A percentile compares a stretch with the other conserved stretches of the same genome.
These are phyloP conservation scores for Aspergillus fructus DNA, from an alignment of 2,329 filamentous ascomycete genomes.

Conservation along the genomic window DNA sequence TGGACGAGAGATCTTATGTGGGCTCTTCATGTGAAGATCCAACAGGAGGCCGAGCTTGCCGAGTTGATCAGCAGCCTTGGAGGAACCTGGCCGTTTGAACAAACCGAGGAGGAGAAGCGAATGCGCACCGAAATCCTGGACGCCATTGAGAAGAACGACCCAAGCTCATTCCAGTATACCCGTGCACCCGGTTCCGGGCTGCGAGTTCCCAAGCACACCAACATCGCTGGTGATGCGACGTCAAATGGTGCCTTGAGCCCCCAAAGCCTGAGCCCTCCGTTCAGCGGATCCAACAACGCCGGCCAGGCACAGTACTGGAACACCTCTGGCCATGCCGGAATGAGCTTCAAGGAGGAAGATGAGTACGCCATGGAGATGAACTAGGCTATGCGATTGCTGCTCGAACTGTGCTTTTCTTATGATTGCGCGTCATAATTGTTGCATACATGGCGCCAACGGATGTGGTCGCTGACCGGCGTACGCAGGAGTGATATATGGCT, in stretches of 20 bases:
- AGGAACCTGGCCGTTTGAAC: conserved; percentile 73
- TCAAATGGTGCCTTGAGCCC: conserved; percentile 52
- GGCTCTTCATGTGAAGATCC: conserved; percentile 85
- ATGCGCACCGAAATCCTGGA: conserved; percentile 94
- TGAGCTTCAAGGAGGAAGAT: conserved; percentile 91
- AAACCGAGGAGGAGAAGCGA: conserved; percentile 87
- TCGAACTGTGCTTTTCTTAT: conserved; percentile 12
- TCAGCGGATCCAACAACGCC: conserved; percentile 67
- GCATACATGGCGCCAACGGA: conserved; percentile 30
- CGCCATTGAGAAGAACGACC: conserved; percentile 77
- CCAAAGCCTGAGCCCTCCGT: conserved; percentile 66
- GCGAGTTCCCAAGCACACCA: conserved; percentile 89
- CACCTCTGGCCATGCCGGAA: conserved; percentile 52
- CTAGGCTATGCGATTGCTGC: conserved; percentile 16
- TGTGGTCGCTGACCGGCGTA: conserved; percentile 46
- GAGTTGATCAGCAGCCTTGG: conserved; percentile 72
- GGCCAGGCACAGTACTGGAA: conserved; percentile 56
- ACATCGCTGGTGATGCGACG: conserved; percentile 78
- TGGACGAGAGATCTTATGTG: conserved; percentile 99
- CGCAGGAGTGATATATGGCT: conserved; percentile 22
- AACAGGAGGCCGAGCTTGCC: conserved; percentile 83
- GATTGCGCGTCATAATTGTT: conserved; percentile 21
- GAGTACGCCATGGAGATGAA: conserved; percentile 80
- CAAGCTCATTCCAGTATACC: conserved; percentile 76
- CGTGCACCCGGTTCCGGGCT: conserved; percentile 80